Base-by-base conservation (phyloP, 202 grass and related monocot genomes). In the Setaria italica region DNA sequence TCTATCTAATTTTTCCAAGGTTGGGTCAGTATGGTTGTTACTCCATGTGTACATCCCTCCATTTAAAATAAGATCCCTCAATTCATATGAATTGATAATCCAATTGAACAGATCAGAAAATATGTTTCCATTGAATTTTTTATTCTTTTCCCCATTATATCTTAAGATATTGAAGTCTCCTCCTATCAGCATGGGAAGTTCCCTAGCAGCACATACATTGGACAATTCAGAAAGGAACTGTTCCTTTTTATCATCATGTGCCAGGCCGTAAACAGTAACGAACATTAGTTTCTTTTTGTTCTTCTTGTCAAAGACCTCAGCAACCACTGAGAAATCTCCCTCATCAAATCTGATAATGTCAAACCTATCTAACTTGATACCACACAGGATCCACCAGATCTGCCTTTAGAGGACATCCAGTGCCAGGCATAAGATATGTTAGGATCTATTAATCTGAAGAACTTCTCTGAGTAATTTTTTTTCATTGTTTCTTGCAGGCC, bases 351-450 rank as follows among this genome's bases (percentile, higher is more conserved):
- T 63, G 25, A 25, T 2, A 7, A 45, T 45, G 42, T 45, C 42
- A 45, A 45, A 45, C 7, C 6, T 45, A 7, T 63, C 29, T 2
- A 0, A 0, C 0, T 1, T 63, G 1, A 63, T 15, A 5, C 25
- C 60, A 33, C 29, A 14, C 1, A 63, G 29, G 4, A 63, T 33
- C 11, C 29, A 50, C 60, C 60, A 33, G 29, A 33, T 1, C 11
- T 62, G 0, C 60, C 60, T 2, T 6, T 33, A 0, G 60, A 12
- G 0, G 11, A 11, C 0, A 63, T 6, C 60, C 59, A 62, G 0
- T 5, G 2, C 25, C 25, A 32, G 0, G 2, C 0, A 16, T 6
- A 65, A 0, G 2, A 0, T 0, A 3, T 65, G 0, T 11, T 1
- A 7, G 5, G 13, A 1, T 65, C 32, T 16, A 65, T 6, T 0